Conservation (phyloP, 2,329 filamentous ascomycete species). For the Fusarium succisae region DNA sequence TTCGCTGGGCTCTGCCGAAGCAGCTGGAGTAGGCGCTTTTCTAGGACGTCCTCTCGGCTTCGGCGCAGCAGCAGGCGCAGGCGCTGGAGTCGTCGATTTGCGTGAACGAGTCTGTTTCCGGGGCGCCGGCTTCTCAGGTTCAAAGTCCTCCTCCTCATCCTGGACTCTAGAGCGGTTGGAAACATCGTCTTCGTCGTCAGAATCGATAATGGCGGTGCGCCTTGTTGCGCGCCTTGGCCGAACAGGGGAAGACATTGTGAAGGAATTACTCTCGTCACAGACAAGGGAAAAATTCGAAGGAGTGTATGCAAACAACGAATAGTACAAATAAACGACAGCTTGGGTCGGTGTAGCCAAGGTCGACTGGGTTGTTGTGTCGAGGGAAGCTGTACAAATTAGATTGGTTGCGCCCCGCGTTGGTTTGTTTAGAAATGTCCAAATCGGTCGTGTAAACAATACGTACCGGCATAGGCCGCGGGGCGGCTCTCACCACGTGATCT, state of each 20-base stretch:
- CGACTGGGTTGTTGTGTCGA: conserved; percentile 7
- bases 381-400: conserved; percentile 36
- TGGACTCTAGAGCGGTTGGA: conserved; percentile 63
- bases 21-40: conserved; percentile 50
- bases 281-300: conserved; percentile 9
- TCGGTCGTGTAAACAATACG: conserved; percentile 53
- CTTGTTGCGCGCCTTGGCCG: conserved; percentile 62
- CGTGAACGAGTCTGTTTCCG: conserved; percentile 60
- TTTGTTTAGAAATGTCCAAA: conserved; percentile 53
- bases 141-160: conserved; percentile 79
- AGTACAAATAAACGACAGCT: background rate
- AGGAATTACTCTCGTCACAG: conserved; percentile 12
- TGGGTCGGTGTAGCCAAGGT: background rate
- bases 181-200: conserved; percentile 77
- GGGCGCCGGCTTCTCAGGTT: conserved; percentile 70
- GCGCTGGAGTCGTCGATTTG: conserved; percentile 54
- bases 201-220: conserved; percentile 79
- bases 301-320: background rate
- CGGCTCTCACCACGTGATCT: conserved; percentile 27
- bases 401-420: conserved; percentile 48
- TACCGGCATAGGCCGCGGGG: conserved; percentile 10
- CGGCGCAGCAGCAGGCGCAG: conserved; percentile 58
- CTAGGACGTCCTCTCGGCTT: conserved; percentile 52
- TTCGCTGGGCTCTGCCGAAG: conserved; percentile 49
- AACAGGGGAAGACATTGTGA: conserved; percentile 48